Evolutionary conservation across 306 rosid genomes (phyloP), one percentile per base, ranked within the genome.

Genomic region (Pyrus bretschneideri): DNA sequence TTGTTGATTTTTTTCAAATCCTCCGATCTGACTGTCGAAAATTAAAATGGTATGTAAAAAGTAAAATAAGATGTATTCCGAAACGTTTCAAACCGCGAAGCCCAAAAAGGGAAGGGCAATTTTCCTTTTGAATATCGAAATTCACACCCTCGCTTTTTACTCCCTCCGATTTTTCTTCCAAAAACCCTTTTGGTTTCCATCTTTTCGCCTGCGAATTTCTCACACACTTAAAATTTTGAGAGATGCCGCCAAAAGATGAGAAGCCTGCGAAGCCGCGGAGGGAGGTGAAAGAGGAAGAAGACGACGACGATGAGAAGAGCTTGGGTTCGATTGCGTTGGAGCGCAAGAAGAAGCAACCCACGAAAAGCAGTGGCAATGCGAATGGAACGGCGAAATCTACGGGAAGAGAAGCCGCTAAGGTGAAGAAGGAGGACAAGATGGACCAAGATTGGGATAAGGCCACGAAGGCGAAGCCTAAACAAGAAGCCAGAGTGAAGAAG

Each of bases 211-310:
- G 46, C 38, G 4, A 66, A 2, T 67, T 68, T 22, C 15, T 14
- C 54, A 4, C 40, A 44, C 11, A 2, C 38, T 33, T 11, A 12
- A 17, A 71, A 30, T 35, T 14, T 49, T 14, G 44, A 22, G 57
- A 67, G 73, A 93, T 93, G 96, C 60, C 91, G 59, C 86, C 89
- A 0, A 89, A 84, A 73, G 91, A 89, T n/a, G 72, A 81, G 42
- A 87, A 81, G 52, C 70, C 21, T 30, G 72, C 83, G 42, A 89
- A 81, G 52, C 70, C 12, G 59, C 13, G 49, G 42, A 74, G 62
- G 73, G 33, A 40, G 38, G 79, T 67, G 64, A 58, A 64, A 31
- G 81, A 52, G 33, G 81, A 69, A 18, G 81, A 86, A 45, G 90
- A 68, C 15, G 78, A 69, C 13, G 85, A 74, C 13, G 82, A 80